Evolutionary conservation across 352 stramenopile genomes (phyloP).

Genomic region (Blastocystis sp.): DNA sequence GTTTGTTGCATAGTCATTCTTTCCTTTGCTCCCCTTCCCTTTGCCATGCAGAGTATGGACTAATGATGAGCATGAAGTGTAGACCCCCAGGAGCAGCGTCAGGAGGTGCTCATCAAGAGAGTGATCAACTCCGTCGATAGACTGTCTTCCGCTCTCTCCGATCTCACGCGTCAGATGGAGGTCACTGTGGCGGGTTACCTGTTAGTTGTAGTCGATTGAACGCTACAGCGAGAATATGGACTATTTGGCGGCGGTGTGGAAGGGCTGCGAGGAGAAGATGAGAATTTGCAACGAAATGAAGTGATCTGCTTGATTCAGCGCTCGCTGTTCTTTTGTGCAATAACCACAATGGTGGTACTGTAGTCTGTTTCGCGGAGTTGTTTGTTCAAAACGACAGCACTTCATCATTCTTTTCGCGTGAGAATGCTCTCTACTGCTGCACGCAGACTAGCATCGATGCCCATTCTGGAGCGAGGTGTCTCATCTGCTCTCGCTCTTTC

Average conservation of each 20-base stretch:
- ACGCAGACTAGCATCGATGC: background rate
- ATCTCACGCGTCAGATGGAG: conserved; percentile 56
- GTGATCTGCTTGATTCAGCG: background rate
- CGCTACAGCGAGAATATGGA: conserved; percentile 49
- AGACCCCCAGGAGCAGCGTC: conserved; percentile 62
- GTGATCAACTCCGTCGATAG: conserved; percentile 53
- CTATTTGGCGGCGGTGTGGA: conserved; percentile 47
- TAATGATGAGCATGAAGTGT: background rate
- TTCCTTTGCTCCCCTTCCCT: background rate
- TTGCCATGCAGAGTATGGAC: conserved; percentile 21
- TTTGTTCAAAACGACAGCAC: background rate
- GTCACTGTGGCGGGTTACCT: background rate
- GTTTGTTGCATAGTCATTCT: conserved; percentile 48
- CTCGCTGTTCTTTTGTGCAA: background rate
- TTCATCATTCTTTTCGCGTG: background rate
- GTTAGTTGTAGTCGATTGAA: background rate
- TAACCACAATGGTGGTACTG: background rate
- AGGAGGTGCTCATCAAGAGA: conserved; percentile 59
- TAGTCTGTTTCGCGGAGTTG: background rate
- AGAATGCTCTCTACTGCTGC: background rate
- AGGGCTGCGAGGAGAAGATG: conserved; percentile 57
- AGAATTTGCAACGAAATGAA: background rate
- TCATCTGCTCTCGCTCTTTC: background rate
- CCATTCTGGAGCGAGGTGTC: background rate
- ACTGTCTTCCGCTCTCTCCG: conserved; percentile 13